Conservation (phyloP, 257 asterid species). For the Oldenlandia corymbosa region DNA sequence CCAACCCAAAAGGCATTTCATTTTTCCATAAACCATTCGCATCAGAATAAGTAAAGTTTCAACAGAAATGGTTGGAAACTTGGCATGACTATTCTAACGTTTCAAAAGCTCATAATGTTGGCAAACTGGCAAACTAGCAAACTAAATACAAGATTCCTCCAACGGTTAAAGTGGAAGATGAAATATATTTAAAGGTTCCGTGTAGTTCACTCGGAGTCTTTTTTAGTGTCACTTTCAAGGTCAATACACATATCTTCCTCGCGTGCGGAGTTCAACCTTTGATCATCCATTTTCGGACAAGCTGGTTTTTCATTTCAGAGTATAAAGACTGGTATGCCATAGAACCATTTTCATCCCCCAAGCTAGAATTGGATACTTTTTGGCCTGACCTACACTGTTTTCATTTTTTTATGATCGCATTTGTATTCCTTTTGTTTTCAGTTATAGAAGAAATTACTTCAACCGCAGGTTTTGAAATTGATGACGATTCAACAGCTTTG, state of each 20-base stretch:
- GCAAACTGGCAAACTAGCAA: no score
- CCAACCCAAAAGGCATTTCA: no score
- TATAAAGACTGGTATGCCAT: constrained; percentile 27
- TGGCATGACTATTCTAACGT: no score
- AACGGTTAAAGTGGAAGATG: background rate
- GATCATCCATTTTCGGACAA: constrained; percentile 26
- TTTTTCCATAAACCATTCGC: no score
- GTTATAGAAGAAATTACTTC: constrained; percentile 31
- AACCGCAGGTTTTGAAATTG: constrained; percentile 30
- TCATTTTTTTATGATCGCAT: constrained; percentile 30
- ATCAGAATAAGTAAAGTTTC: no score
- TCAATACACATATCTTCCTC: constrained; percentile 37
- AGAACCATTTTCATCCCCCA: constrained; percentile 26
- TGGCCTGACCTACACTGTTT: constrained; percentile 26
- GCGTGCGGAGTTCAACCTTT: constrained; percentile 21
- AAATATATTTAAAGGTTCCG: constrained; percentile 11
- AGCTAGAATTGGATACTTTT: constrained; percentile 25
- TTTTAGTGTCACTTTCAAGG: constrained; percentile 51
- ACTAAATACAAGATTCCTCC: background rate
- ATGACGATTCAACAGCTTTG: constrained; percentile 26
- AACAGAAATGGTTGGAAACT: no score
- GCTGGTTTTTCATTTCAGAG: constrained; percentile 25
- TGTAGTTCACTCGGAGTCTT: constrained; percentile 45
- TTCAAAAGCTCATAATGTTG: no score
- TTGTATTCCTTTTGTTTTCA: constrained; percentile 17